Base-by-base conservation (phyloP, 495 filamentous ascomycete species). In the Aspergillus sclerotiicarbonarius region DNA sequence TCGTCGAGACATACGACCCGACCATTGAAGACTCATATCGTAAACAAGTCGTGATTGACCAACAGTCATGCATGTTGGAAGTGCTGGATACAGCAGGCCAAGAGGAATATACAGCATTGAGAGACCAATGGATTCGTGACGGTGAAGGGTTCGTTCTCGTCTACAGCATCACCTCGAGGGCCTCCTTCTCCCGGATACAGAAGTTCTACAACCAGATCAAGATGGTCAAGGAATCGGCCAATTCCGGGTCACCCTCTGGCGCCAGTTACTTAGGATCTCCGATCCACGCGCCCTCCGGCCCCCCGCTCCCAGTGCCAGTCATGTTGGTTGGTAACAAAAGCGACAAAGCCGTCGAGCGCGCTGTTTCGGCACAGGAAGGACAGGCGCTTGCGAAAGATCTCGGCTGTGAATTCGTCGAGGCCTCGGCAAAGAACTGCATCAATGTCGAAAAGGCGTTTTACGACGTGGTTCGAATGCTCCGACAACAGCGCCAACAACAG, bases 281-380 rank as follows among this genome's bases (percentile, higher is more conserved):
- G 19, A 83, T 91, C 35, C 85, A 85, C 62, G 80, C 85, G 18
- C 82, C 86, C 12, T 76, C 82, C 15, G 72, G 75, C 18, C 76
- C 82, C 0, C 72, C 81, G 31, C 82, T 84, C 31, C 88, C 89
- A 10, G 90, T 92, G 3, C 94, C 94, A 16, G 91, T 98, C 56
- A 98, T 98, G 94, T 81, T 98, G 32, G 94, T 98, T 29, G 94
- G 95, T 37, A 98, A 98, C 76, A 98, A 98, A 79, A 94, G 90
- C 77, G 94, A 98, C 76, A 82, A 92, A 59, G 90, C 94, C 16
- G 93, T 93, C 13, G 95, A 98, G 73, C 84, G 94, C 53, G 94
- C 96, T 59, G 94, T 98, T 8, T 96, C 92, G 1, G 95, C 92
- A 29, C 94, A 98, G 69, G 94, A 98, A 75, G 94, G 94, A 5